Evolutionary conservation across 345 rosid genomes (phyloP).

Genomic region (Gossypium australe): DNA sequence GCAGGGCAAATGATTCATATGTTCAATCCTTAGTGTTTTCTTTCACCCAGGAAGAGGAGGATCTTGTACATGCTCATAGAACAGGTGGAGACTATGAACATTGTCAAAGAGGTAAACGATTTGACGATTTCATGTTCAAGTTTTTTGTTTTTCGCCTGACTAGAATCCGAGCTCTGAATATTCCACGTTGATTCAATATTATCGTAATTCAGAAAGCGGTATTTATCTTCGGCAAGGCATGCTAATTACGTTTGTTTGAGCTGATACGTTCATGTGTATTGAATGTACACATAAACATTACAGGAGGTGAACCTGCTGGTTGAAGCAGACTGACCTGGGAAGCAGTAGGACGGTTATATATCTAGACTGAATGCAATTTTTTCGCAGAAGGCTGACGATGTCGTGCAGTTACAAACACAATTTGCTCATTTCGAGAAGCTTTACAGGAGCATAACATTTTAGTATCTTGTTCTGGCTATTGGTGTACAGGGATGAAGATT

Average conservation of each 20-base stretch:
- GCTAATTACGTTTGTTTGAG: not conserved
- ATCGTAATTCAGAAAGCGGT: not conserved
- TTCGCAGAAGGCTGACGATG: conserved; percentile 82
- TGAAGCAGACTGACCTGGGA: conserved; percentile 94
- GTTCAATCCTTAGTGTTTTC: not conserved
- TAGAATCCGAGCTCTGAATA: not conserved
- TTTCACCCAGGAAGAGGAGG: conserved; percentile 83
- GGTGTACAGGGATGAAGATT: conserved; percentile 16
- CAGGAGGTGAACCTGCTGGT: conserved; percentile 93
- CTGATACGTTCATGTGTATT: not conserved
- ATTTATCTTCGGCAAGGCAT: not conserved
- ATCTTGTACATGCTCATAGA: conserved; percentile 91
- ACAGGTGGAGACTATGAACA: conserved; percentile 95
- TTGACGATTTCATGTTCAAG: not conserved
- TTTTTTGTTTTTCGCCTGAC: not conserved
- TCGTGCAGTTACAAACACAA: conserved; percentile 69
- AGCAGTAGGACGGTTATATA: conserved; percentile 59
- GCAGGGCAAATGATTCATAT: not conserved
- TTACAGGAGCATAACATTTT: conserved; percentile 83
- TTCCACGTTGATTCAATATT: not conserved
- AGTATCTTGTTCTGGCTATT: conserved; percentile 71
- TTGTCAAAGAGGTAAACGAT: conserved; percentile 76
- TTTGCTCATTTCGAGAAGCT: conserved; percentile 79
- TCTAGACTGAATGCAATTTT: conserved; percentile 26
- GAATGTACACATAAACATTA: not conserved